Evolutionary conservation across 2,329 filamentous ascomycete species (phyloP).

Genomic region (Xylaria sp.): DNA sequence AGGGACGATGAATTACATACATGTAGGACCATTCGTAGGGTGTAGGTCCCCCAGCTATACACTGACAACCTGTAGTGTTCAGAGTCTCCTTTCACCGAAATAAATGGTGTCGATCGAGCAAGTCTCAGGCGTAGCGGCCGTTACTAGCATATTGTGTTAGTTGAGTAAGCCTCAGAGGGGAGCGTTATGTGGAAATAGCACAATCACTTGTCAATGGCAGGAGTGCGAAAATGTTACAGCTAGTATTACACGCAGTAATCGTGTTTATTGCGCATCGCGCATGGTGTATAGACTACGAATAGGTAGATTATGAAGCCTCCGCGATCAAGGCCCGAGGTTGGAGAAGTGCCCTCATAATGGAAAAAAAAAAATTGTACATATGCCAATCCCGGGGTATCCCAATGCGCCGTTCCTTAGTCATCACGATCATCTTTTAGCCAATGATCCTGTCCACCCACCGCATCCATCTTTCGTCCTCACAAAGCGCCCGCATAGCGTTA

Average conservation of each 20-base stretch:
- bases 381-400: conserved; percentile 37
- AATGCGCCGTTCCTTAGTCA: conserved; percentile 39
- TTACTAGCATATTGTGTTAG: not conserved
- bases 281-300: not conserved
- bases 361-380: conserved; percentile 23
- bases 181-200: not conserved
- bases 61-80: not conserved
- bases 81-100: not conserved
- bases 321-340: conserved; percentile 10
- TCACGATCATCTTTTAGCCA: conserved; percentile 42
- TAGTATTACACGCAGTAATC: not conserved
- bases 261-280: conserved; percentile 20
- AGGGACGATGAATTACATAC: conserved; percentile 19
- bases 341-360: not conserved
- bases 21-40: not conserved
- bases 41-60: not conserved
- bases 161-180: not conserved
- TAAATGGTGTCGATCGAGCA: conserved; percentile 20
- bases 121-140: not conserved
- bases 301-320: conserved; percentile 7
- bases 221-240: conserved; percentile 3
- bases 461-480: conserved; percentile 49
- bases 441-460: conserved; percentile 50
- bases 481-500: conserved; percentile 49
- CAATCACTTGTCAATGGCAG: not conserved